These are phyloP conservation scores for Pseudopyrenochaeta lycopersici DNA, from an alignment of 2,329 filamentous ascomycete species.

Conservation along the genomic window DNA sequence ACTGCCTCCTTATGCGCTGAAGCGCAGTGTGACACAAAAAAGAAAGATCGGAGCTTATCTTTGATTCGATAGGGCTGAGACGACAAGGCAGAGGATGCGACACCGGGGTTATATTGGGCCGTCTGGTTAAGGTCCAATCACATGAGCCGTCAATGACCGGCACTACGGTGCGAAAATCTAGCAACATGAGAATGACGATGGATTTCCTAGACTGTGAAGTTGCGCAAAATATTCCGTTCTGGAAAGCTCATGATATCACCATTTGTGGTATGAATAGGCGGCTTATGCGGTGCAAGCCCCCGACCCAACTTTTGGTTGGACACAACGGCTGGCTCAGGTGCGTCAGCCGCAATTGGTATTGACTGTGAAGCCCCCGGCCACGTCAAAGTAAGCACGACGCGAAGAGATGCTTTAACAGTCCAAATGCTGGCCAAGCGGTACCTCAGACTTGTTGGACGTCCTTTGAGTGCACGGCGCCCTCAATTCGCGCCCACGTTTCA, in stretches of 20 bases:
- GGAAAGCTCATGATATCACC: background rate
- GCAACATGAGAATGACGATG: background rate
- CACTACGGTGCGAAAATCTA: too few relatives aligned
- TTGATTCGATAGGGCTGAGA: background rate
- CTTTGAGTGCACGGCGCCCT: too few relatives aligned
- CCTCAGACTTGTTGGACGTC: too few relatives aligned
- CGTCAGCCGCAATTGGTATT: background rate
- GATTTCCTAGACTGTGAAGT: background rate
- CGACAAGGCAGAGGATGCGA: background rate
- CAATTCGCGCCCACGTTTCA: too few relatives aligned
- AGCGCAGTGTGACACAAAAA: background rate
- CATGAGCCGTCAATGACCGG: background rate
- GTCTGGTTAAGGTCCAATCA: background rate
- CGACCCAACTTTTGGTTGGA: background rate
- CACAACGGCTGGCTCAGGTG: background rate
- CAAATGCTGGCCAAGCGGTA: too few relatives aligned
- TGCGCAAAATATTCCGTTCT: background rate
- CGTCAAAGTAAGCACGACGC: background rate
- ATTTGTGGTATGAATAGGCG: background rate
- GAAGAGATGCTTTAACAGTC: background rate
- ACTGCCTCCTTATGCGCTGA: background rate
- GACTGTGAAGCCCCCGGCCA: background rate
- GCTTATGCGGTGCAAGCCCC: background rate
- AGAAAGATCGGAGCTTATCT: background rate
- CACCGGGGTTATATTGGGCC: background rate